A percentile compares a stretch with the other conserved stretches of the same genome.
These are phyloP conservation scores for Sophora flavescens DNA, from an alignment of 306 rosid genomes.

Conservation along the genomic window DNA sequence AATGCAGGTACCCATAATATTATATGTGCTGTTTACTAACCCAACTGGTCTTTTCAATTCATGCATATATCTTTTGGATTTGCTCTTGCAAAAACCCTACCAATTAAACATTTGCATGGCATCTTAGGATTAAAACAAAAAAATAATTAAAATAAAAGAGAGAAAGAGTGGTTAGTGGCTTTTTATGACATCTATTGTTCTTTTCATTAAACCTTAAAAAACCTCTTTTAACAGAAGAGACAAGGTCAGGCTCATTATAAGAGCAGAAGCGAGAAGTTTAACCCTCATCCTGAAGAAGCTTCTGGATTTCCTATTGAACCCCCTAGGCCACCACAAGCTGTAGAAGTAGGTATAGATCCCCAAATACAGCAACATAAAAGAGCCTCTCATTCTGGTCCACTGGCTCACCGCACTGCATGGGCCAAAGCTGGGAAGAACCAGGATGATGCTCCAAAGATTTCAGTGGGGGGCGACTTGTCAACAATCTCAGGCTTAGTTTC, in stretches of 20 bases:
- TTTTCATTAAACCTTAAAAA: slow-evolving; percentile 15
- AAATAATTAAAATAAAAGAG: not conserved
- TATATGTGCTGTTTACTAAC: not conserved
- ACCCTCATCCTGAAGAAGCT: slow-evolving; percentile 93
- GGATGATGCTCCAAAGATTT: slow-evolving; percentile 79
- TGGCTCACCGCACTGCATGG: slow-evolving; percentile 91
- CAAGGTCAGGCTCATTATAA: slow-evolving; percentile 73
- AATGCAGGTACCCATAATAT: slow-evolving; percentile 74
- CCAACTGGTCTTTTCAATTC: not conserved
- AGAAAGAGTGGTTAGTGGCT: not conserved
- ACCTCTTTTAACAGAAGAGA: slow-evolving; percentile 74
- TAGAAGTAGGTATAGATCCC: slow-evolving; percentile 58
- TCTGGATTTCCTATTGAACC: slow-evolving; percentile 99
- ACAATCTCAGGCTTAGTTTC: slow-evolving; percentile 80
- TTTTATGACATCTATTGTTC: slow-evolving; percentile 20
- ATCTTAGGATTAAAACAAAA: not conserved
- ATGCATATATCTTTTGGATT: slow-evolving; percentile 14
- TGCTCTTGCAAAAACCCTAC: slow-evolving; percentile 9
- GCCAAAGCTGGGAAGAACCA: slow-evolving; percentile 80
- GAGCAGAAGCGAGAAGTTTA: slow-evolving; percentile 98
- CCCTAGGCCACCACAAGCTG: slow-evolving; percentile 92
- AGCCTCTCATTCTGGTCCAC: slow-evolving; percentile 99
- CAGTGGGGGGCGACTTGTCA: slow-evolving; percentile 75
- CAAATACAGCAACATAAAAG: slow-evolving; percentile 78
- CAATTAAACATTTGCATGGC: slow-evolving; percentile 12